These are phyloP conservation scores for Adansonia gregorii DNA, from an alignment of 441 rosid species.

Conservation along the genomic window DNA sequence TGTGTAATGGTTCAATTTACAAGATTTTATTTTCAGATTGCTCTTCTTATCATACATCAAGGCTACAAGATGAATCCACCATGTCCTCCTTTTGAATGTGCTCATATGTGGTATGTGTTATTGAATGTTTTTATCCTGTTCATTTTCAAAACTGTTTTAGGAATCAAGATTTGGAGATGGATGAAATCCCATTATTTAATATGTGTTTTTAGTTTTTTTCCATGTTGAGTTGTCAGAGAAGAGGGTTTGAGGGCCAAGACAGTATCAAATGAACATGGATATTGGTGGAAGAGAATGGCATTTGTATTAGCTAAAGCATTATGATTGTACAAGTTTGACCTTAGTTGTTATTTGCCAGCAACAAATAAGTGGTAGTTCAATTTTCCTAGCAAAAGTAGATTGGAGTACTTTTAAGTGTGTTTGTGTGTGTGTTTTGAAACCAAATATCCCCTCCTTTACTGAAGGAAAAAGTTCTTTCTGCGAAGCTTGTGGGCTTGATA, in stretches of 20 bases:
- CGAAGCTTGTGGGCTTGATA: conserved; percentile 6
- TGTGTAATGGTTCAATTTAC: conserved; percentile 40
- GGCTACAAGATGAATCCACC: conserved; percentile 99
- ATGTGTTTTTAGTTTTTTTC: background rate
- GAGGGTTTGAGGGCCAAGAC: conserved; percentile 20
- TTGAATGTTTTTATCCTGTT: background rate
- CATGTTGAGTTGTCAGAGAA: background rate
- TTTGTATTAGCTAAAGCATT: conserved; percentile 21
- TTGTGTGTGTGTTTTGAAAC: conserved; percentile 3
- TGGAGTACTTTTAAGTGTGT: background rate
- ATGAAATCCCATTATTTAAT: conserved; percentile 7
- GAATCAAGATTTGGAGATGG: conserved; percentile 2
- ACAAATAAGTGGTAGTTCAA: background rate
- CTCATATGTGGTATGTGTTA: conserved; percentile 88
- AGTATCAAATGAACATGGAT: background rate
- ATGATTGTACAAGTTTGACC: conserved; percentile 17
- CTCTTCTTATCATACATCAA: conserved; percentile 84
- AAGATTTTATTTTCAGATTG: conserved; percentile 71
- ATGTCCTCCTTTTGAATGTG: conserved; percentile 97
- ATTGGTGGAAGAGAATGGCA: conserved; percentile 23
- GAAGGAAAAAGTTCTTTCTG: conserved; percentile 6
- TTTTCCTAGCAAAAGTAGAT: background rate
- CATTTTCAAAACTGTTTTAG: conserved; percentile 10
- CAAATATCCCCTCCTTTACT: conserved; percentile 10
- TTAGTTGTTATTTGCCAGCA: conserved; percentile 15